A percentile compares a stretch with the other conserved stretches of the same genome.
These are phyloP conservation scores for Wickerhamiella qilinensis DNA, from an alignment of 805 yeast genomes.

Conservation along the genomic window DNA sequence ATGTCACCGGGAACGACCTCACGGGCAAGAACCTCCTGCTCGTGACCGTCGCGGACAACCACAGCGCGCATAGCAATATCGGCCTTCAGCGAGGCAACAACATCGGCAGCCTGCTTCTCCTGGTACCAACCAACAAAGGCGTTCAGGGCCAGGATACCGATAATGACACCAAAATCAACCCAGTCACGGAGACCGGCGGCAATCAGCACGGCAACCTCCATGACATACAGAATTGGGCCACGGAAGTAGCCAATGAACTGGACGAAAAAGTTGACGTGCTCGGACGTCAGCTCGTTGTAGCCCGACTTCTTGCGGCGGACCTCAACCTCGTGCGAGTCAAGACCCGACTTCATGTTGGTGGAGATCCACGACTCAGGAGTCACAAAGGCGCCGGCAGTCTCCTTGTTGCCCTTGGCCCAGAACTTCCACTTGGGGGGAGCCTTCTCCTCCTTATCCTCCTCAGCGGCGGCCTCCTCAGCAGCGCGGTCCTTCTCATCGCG, in stretches of 20 bases:
- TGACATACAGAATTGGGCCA: conserved; percentile 90
- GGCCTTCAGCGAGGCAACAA: conserved; percentile 89
- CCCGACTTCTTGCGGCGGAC: conserved; percentile 84
- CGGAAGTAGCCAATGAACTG: conserved; percentile 77
- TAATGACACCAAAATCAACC: conserved; percentile 97
- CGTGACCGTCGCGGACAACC: conserved; percentile 71
- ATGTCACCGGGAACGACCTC: conserved; percentile 94
- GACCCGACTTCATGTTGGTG: conserved; percentile 67
- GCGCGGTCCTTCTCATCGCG: conserved; percentile 28
- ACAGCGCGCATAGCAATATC: conserved; percentile 82
- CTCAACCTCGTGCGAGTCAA: conserved; percentile 56
- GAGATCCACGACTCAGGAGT: conserved; percentile 72
- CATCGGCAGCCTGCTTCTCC: conserved; percentile 96
- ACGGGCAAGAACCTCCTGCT: conserved; percentile 60
- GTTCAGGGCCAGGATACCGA: conserved; percentile 73
- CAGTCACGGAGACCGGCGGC: conserved; percentile 96
- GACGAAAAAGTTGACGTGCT: conserved; percentile 58
- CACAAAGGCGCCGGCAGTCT: conserved; percentile 19
- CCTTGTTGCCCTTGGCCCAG: conserved; percentile 34
- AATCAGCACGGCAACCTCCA: conserved; percentile 88
- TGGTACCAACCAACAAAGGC: conserved; percentile 93
- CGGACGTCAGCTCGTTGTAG: conserved; percentile 78
- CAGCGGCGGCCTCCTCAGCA: conserved; percentile 35
- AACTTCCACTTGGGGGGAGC: conserved; percentile 42
- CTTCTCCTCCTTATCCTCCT: conserved; percentile 46